Evolutionary conservation across 257 asterid species (phyloP), one percentile per base, ranked within the genome.

Genomic region (Solanum bukasovii): DNA sequence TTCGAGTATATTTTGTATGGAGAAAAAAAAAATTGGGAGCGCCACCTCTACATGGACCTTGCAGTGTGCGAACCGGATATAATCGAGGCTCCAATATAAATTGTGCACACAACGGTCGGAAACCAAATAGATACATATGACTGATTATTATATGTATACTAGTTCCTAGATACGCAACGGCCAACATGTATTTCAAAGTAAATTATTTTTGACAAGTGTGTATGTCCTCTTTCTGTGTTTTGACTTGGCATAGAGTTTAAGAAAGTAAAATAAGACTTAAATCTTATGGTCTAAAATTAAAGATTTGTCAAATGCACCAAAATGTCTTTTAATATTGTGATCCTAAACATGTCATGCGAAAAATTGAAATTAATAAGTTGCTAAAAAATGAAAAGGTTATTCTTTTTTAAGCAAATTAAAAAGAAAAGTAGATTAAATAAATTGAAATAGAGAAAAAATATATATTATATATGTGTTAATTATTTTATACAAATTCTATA

Each of bases 41-140:
- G n/a, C 1, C n/a, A 18, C 2, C n/a, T 21, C 65, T 56, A 56
- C 1, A 18, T 56, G 9, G 10, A 56, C 63, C 9, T 16, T 56
- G n/a, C n/a, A 20, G 10, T 56, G 11, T 2, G 10, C 9, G 1
- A 56, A 18, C 0, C 10, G 5, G 0, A 56, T 18, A 1, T 18
- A 56, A 20, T 56, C 4, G n/a, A 6, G n/a, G 65, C 61, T 49
- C 61, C 2, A 49, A 16, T 56, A 20, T 56, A 1, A 52, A 52
- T 52, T 52, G 63, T 52, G 63, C 23, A 18, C 61, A 14, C 9
- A 49, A 49, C n/a, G n/a, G 8, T 52, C 3, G 4, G 63, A 52
- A 52, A 52, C n/a, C 63, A 16, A 52, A 18, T 56, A 6, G 25
- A 56, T 20, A 56, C 9, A 2, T 18, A 18, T 18, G 25, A 56